Percentiles rank a stretch among this genome's conserved stretches.
Conservation (phyloP, 768 basidiomycete genomes). For the Macrolepiota fuliginosa region DNA sequence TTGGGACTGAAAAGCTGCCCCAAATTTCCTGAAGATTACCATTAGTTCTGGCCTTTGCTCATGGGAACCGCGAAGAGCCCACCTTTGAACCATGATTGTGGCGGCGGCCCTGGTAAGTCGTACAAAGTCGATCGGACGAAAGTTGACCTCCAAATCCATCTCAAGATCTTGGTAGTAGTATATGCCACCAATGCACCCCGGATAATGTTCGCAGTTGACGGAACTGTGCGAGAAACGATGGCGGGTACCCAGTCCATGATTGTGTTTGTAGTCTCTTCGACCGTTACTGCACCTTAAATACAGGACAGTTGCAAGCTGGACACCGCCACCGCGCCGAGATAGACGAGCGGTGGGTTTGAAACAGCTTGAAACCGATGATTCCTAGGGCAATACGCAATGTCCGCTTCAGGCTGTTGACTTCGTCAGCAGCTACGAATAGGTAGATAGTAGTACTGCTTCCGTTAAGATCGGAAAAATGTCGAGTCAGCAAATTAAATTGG, state of each 20-base stretch:
- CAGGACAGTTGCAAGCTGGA: no score
- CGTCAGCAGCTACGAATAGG: no score
- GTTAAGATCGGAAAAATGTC: no score
- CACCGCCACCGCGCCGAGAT: no score
- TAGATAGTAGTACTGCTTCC: no score
- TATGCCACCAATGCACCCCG: not conserved
- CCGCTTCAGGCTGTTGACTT: no score
- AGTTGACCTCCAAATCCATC: not conserved
- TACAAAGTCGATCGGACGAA: constrained; percentile 15
- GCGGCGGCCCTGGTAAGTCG: constrained; percentile 31
- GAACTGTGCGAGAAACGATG: not conserved
- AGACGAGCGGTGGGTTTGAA: no score
- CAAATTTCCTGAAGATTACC: constrained; percentile 32
- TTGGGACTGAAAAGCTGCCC: constrained; percentile 41
- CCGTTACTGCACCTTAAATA: no score
- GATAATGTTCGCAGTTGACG: not conserved
- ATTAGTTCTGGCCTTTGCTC: not conserved
- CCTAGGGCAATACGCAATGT: no score
- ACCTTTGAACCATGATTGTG: constrained; percentile 35
- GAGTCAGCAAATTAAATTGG: no score
- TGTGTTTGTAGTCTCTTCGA: no score
- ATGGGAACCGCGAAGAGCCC: not conserved
- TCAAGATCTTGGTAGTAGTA: not conserved
- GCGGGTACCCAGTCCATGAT: not conserved
- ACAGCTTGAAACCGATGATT: no score